A percentile compares a stretch with the other conserved stretches of the same genome.
phyloP scores from a whole-genome alignment of 805 yeast genomes.

The Candida orba region DNA sequence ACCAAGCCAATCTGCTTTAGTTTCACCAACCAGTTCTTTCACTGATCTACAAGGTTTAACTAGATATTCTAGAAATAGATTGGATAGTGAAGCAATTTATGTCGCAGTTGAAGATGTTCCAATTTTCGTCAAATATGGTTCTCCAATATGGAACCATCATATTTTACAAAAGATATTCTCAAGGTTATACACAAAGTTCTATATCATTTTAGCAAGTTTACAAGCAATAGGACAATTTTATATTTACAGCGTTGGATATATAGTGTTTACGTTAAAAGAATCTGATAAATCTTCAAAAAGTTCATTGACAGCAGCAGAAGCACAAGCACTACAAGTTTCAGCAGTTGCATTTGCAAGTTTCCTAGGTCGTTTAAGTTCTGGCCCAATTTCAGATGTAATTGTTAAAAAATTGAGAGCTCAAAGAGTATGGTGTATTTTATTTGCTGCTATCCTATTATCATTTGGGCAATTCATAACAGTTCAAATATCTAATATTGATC shows the following conservation, averaged over 20 bases:
- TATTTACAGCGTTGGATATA: slow-evolving; percentile 66
- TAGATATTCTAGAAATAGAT: slow-evolving; percentile 1
- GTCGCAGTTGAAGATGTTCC: slow-evolving; percentile 26
- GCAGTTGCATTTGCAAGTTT: slow-evolving; percentile 59
- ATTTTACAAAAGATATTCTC: slow-evolving; percentile 16
- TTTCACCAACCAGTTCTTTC: slow-evolving; percentile 2
- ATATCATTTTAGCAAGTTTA: slow-evolving; percentile 44
- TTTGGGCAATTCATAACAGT: slow-evolving; percentile 31
- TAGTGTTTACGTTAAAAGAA: slow-evolving; percentile 44
- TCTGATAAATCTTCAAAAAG: background rate
- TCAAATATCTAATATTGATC: slow-evolving; percentile 30
- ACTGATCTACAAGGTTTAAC: slow-evolving; percentile 1
- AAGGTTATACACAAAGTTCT: slow-evolving; percentile 41
- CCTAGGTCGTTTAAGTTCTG: slow-evolving; percentile 56
- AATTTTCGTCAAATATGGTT: slow-evolving; percentile 21
- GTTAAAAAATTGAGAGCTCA: slow-evolving; percentile 45
- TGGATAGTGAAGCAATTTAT: slow-evolving; percentile 19
- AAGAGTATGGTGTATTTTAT: slow-evolving; percentile 56
- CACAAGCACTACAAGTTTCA: slow-evolving; percentile 68
- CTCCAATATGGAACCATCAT: slow-evolving; percentile 23
- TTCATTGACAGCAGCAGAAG: slow-evolving; percentile 30
- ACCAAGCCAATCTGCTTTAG: slow-evolving; percentile 10
- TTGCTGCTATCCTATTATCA: slow-evolving; percentile 32
- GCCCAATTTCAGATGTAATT: slow-evolving; percentile 57
- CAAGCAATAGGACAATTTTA: slow-evolving; percentile 68